Evolutionary conservation across 179 eudicot species (phyloP), one percentile per base, ranked within the genome.

Genomic region (Heliamphora pulchella): DNA sequence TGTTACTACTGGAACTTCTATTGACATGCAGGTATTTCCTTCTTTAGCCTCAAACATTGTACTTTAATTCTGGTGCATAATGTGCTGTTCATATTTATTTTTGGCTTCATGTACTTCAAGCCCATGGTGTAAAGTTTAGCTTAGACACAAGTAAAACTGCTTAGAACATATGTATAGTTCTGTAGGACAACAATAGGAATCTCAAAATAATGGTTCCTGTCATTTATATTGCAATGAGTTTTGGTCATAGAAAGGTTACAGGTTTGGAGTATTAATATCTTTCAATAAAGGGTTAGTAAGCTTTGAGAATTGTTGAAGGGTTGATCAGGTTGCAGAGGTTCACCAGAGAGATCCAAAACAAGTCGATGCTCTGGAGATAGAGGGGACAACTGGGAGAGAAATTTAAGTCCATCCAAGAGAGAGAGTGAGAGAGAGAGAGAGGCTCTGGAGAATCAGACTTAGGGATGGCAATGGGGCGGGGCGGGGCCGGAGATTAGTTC

Each of bases 1-100:
- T 85, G 98, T 94, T 71, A 94, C 99, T 64, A 96, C 99, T 48
- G 99, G 99, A 48, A 92, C 98, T 79, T 96, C 98, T 50, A 96
- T 96, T 78, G 99, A 96, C 84, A 96, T 80, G 86, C 91, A 94
- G 99, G 99, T 96, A 84, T 14, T 77, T 22, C 20, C 70, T 3
- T 51, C 67, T 2, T 57, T 58, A 31, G 39, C 57, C 31, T 59
- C 18, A 18, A 18, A 8, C n/a, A 8, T 70, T 74, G 58, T 22
- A 3, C n/a, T 20, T 81, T 70, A 17, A 41, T 13, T 57, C 0
- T 22, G 75, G 43, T 67, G 54, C n/a, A 77, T 14, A 7, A 11
- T 43, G 8, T 61, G 39, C 54, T 18, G 20, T 63, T 22, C 22
- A 6, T 9, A 15, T 22, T 41, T 55, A 61, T 22, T 47, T 63